Percentiles rank a stretch among this genome's conserved stretches.
Evolutionary conservation across 2,329 filamentous ascomycete genomes (phyloP).

Genomic region (Clonostachys solani): DNA sequence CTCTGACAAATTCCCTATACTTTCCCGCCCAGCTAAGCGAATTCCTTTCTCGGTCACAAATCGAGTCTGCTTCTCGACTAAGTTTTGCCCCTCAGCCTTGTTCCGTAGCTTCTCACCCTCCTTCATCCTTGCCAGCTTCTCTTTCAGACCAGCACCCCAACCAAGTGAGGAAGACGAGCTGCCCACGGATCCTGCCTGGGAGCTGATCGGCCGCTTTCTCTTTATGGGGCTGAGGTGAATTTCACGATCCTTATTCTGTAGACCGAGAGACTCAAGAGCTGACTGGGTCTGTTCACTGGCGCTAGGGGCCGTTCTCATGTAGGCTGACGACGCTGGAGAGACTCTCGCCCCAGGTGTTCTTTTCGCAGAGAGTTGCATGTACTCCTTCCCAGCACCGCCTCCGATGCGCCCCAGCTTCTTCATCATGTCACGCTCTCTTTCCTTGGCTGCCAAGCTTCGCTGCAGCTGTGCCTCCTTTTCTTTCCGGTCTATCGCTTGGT

Average conservation of each 20-base stretch:
- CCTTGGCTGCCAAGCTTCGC: slow-evolving; percentile 58
- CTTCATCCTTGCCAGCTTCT: slow-evolving; percentile 58
- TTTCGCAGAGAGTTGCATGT: slow-evolving; percentile 48
- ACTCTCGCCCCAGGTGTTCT: slow-evolving; percentile 2
- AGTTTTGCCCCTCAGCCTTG: slow-evolving; percentile 18
- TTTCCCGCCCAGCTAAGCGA: slow-evolving; percentile 71
- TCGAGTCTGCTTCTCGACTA: slow-evolving; percentile 69
- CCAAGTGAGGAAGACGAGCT: slow-evolving; percentile 32
- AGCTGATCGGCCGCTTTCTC: slow-evolving; percentile 53
- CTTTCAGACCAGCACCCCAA: slow-evolving; percentile 51
- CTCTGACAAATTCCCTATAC: slow-evolving; percentile 49
- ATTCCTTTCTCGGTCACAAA: slow-evolving; percentile 77
- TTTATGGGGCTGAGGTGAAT: slow-evolving; percentile 57
- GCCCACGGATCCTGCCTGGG: slow-evolving; percentile 21
- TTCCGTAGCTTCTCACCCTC: slow-evolving; percentile 48
- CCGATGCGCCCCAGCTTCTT: slow-evolving; percentile 62
- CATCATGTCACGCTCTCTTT: slow-evolving; percentile 70
- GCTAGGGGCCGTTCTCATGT: slow-evolving; percentile 3
- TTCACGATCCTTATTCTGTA: slow-evolving; percentile 28
- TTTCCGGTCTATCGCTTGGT: slow-evolving; percentile 51
- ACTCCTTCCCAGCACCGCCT: slow-evolving; percentile 64
- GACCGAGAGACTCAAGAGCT: slow-evolving; percentile 34
- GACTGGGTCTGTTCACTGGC: slow-evolving; percentile 17
- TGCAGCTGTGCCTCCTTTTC: slow-evolving; percentile 64
- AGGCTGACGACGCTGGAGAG: neutral